Evolutionary conservation across 2,329 filamentous ascomycete genomes (phyloP).

Genomic region (Periconia sp.): DNA sequence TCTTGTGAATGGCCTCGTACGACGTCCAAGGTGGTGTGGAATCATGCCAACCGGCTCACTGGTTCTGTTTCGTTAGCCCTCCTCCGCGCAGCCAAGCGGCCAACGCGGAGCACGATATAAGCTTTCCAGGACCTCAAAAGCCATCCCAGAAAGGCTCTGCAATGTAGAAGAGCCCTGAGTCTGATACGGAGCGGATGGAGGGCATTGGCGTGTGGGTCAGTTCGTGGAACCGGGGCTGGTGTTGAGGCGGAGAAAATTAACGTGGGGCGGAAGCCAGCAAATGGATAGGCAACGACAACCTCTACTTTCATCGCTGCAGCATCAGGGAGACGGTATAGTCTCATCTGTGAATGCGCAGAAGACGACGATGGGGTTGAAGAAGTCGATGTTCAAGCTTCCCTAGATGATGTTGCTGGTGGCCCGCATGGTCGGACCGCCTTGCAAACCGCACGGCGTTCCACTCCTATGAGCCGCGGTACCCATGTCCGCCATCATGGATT

Average conservation of each 20-base stretch:
- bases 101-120: too few relatives aligned
- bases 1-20: too few relatives aligned
- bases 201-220: background rate
- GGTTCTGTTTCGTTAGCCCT: too few relatives aligned
- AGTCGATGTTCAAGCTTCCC: background rate
- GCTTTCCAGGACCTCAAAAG: too few relatives aligned
- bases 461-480: too few relatives aligned
- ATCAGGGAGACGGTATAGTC: background rate
- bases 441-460: too few relatives aligned
- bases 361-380: background rate
- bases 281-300: background rate
- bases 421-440: background rate
- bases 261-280: background rate
- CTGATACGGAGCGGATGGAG: background rate
- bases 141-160: too few relatives aligned
- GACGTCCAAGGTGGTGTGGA: too few relatives aligned
- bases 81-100: too few relatives aligned
- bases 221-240: background rate
- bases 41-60: too few relatives aligned
- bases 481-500: background rate
- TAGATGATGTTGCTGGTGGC: background rate
- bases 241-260: background rate
- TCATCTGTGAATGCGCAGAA: background rate
- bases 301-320: background rate
- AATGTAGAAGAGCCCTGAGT: background rate